phyloP scores from a whole-genome alignment of 176 grass and related monocot species.

The Triticum dicoccoides region DNA sequence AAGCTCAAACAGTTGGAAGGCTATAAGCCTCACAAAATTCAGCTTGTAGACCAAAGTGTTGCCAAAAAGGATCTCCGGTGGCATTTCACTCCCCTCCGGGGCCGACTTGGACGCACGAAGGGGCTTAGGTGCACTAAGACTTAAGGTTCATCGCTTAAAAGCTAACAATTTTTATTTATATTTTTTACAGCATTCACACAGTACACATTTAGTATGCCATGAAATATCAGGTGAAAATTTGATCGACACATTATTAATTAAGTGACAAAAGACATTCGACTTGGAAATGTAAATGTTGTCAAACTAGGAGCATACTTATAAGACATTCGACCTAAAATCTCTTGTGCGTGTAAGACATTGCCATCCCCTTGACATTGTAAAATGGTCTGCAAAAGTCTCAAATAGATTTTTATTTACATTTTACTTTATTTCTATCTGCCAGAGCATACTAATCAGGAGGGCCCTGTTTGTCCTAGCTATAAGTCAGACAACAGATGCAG shows the following conservation, averaged over 20 bases:
- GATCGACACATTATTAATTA: neutral
- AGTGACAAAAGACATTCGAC: neutral
- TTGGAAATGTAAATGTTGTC: neutral
- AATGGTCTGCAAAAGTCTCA: neutral
- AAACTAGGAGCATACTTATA: neutral
- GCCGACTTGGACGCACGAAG: neutral
- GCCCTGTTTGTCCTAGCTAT: neutral
- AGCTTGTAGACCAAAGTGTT: neutral
- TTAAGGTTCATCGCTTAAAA: neutral
- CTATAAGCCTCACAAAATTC: constrained; percentile 1
- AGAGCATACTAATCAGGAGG: neutral
- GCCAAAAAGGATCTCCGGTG: neutral
- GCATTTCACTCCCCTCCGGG: neutral
- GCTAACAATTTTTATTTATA: neutral
- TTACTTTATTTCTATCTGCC: neutral
- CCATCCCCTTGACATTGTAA: neutral
- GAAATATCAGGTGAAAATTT: neutral
- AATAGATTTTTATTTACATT: neutral
- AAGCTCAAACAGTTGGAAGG: neutral
- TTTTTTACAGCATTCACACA: neutral
- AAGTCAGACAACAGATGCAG: neutral
- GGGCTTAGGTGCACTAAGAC: neutral
- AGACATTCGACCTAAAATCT: neutral
- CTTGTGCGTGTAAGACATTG: neutral
- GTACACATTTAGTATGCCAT: neutral